Evolutionary conservation across 768 basidiomycete genomes (phyloP).

Genomic region (Filobasidium wieringae): DNA sequence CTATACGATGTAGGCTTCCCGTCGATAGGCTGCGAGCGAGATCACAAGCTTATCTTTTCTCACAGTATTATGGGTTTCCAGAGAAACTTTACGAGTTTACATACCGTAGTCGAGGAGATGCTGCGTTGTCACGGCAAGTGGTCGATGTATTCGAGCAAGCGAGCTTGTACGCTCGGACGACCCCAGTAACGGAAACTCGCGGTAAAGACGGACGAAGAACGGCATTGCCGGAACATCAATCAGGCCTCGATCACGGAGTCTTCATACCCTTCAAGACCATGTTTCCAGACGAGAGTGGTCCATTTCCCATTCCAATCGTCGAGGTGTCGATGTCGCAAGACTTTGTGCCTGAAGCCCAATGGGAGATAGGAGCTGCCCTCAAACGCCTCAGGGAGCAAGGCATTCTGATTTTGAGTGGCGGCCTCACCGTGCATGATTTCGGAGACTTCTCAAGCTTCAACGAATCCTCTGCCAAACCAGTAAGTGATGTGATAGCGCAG

Average conservation of each 20-base stretch:
- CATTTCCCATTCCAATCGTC: slow-evolving; percentile 55
- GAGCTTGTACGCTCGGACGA: slow-evolving; percentile 48
- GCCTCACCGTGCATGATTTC: slow-evolving; percentile 9
- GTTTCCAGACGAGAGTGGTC: slow-evolving; percentile 44
- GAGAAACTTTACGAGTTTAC: slow-evolving; percentile 46
- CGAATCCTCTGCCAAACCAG: slow-evolving; percentile 1
- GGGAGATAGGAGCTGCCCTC: slow-evolving; percentile 4
- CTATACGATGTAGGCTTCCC: too few species aligned
- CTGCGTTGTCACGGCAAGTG: slow-evolving; percentile 48
- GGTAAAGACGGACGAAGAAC: slow-evolving; percentile 57
- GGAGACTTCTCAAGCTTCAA: slow-evolving; percentile 8
- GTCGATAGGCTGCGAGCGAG: too few species aligned
- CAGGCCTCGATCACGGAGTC: slow-evolving; percentile 67
- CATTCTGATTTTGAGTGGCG: slow-evolving; percentile 4
- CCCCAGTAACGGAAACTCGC: slow-evolving; percentile 46
- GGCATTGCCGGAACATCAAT: slow-evolving; percentile 36
- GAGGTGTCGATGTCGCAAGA: slow-evolving; percentile 44
- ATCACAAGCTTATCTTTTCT: too few species aligned
- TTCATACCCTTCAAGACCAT: slow-evolving; percentile 68
- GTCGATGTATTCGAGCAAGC: slow-evolving; percentile 54
- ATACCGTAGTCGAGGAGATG: slow-evolving; percentile 58
- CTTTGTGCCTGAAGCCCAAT: slow-evolving; percentile 4
- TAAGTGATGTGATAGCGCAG: background rate
- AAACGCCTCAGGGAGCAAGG: slow-evolving; percentile 3
- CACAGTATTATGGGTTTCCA: slow-evolving; percentile 60